These are phyloP conservation scores for Reticulascus tulasneorum DNA, from an alignment of 2,329 filamentous ascomycete genomes.

Conservation along the genomic window DNA sequence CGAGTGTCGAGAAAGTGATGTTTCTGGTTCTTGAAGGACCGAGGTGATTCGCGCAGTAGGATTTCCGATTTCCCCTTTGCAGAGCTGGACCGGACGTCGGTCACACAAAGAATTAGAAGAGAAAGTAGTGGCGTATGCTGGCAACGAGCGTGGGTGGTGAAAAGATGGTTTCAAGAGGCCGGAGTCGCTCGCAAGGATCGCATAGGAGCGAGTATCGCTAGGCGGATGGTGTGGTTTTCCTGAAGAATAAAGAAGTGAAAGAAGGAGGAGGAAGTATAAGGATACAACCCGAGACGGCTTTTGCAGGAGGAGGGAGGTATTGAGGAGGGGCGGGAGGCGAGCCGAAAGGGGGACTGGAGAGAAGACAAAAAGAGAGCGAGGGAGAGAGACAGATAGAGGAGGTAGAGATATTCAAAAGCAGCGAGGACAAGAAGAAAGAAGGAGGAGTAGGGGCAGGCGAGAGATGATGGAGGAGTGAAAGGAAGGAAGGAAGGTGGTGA, in stretches of 20 bases:
- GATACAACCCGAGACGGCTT: conserved; percentile 19
- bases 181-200: conserved; percentile 12
- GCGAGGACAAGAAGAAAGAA: conserved; percentile 21
- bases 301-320: conserved; percentile 15
- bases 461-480: conserved; percentile 20
- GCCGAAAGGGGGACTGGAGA: conserved; percentile 15
- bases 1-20: conserved; percentile 10
- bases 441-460: conserved; percentile 15
- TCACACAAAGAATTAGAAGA: conserved; percentile 17
- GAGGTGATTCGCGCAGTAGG: conserved; percentile 1
- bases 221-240: conserved; percentile 9
- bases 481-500: conserved; percentile 25
- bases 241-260: conserved; percentile 25
- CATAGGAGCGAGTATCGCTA: conserved; percentile 10
- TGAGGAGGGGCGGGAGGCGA: conserved; percentile 8
- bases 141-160: conserved; percentile 15
- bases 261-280: conserved; percentile 22
- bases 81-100: conserved; percentile 6
- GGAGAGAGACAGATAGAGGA: conserved; percentile 12
- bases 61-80: conserved; percentile 11
- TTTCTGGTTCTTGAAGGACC: conserved; percentile 2
- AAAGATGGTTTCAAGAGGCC: conserved; percentile 11
- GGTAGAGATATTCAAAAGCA: conserved; percentile 20
- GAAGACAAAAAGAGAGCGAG: conserved; percentile 12
- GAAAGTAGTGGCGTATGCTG: conserved; percentile 13